phyloP scores from a whole-genome alignment of 305 asterid species.

The Fraxinus velutina region DNA sequence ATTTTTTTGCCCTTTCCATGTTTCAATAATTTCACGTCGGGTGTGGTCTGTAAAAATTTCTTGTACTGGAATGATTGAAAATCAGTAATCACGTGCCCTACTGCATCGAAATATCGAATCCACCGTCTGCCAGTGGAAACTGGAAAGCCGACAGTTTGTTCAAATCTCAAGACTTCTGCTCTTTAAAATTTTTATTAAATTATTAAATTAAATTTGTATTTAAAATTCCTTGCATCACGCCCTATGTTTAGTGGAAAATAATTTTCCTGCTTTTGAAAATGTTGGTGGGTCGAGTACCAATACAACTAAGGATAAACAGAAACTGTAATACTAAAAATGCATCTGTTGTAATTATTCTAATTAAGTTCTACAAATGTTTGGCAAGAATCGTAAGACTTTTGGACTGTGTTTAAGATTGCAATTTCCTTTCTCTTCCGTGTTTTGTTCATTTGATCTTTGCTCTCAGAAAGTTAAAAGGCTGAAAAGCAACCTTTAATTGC shows the following conservation, averaged over 20 bases:
- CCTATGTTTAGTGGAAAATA: conserved; percentile 14
- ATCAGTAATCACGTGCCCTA: conserved; percentile 22
- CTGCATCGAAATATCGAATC: conserved; percentile 21
- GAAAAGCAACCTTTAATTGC: background rate
- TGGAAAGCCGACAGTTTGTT: conserved; percentile 27
- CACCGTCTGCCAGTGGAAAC: conserved; percentile 8
- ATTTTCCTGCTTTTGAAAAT: background rate
- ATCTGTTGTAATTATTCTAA: background rate
- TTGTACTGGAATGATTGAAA: too few species aligned
- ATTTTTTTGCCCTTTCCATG: too few species aligned
- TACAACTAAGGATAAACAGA: background rate
- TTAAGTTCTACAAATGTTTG: background rate
- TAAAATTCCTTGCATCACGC: conserved; percentile 22
- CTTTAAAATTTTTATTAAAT: background rate
- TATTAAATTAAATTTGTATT: background rate
- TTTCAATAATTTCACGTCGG: too few species aligned
- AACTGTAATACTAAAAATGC: background rate
- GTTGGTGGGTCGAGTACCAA: background rate
- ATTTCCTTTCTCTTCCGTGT: background rate
- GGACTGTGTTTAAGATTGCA: background rate
- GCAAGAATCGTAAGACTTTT: background rate
- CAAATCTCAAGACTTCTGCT: conserved; percentile 31
- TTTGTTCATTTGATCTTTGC: background rate
- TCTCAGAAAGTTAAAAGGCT: conserved; percentile 9
- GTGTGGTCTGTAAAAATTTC: too few species aligned